Percentiles rank a stretch among this genome's conserved stretches.
Conservation (phyloP, 352 stramenopile genomes). For the Pythium biforme region DNA sequence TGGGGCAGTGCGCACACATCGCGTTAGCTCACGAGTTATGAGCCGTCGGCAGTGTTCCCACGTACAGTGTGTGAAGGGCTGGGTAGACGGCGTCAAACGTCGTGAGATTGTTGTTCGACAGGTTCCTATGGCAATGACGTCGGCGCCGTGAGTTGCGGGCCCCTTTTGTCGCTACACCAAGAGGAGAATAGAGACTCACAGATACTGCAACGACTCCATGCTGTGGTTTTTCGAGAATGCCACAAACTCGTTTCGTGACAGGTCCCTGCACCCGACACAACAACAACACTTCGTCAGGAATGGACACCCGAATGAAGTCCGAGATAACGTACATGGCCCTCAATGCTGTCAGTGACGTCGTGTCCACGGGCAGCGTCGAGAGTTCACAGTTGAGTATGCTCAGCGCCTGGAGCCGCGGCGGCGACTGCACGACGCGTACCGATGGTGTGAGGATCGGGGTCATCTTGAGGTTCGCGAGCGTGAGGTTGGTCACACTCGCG, state of each 20-base stretch:
- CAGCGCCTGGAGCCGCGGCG: constrained; percentile 2
- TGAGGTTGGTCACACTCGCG: constrained; percentile 4
- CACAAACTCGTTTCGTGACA: constrained; percentile 6
- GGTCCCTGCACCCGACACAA: background rate
- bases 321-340: background rate
- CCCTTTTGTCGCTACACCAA: background rate
- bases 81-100: constrained; percentile 7
- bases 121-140: background rate
- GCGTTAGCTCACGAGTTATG: too few relatives aligned
- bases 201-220: constrained; percentile 6
- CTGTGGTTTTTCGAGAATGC: constrained; percentile 1
- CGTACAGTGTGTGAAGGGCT: constrained; percentile 6
- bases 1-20: background rate
- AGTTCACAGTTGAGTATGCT: constrained; percentile 10
- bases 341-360: background rate
- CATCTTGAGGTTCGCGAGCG: constrained; percentile 18
- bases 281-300: background rate
- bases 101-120: constrained; percentile 1
- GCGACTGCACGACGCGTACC: constrained; percentile 2
- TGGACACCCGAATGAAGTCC: background rate
- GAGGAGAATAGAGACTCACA: background rate
- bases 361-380: background rate
- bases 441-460: background rate
- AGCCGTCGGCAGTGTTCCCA: too few relatives aligned
- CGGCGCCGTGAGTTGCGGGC: too few relatives aligned